Evolutionary conservation across 2,329 filamentous ascomycete species (phyloP).

Genomic region (Colletotrichum lentis): DNA sequence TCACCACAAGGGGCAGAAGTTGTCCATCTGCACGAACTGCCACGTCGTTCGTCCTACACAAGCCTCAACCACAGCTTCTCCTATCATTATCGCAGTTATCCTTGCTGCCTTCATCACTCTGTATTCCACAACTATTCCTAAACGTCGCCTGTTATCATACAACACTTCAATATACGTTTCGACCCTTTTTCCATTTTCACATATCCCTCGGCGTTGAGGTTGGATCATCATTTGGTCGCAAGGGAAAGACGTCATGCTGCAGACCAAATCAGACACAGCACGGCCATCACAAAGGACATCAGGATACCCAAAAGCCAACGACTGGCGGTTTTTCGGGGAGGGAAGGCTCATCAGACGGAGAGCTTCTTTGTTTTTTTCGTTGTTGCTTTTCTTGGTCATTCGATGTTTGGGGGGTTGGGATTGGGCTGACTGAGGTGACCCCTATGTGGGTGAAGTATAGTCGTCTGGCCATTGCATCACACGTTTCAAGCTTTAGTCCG

Average conservation of each 20-base stretch:
- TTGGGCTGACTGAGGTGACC: background rate
- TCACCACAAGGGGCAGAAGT: background rate
- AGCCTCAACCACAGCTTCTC: background rate
- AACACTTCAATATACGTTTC: conserved; percentile 30
- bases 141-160: conserved; percentile 13
- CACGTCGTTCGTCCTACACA: background rate
- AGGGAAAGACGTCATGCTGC: conserved; percentile 26
- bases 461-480: background rate
- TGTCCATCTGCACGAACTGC: no score
- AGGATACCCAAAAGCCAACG: conserved; percentile 36
- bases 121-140: conserved; percentile 5
- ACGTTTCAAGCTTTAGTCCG: background rate
- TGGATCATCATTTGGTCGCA: conserved; percentile 31
- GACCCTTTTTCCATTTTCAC: conserved; percentile 6
- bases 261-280: conserved; percentile 26
- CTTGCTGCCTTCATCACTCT: background rate
- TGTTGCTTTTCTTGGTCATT: background rate
- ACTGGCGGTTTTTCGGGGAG: conserved; percentile 21
- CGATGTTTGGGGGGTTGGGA: background rate
- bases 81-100: background rate
- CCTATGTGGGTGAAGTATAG: background rate
- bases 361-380: conserved; percentile 4
- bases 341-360: background rate
- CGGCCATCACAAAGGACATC: conserved; percentile 23
- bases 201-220: conserved; percentile 35